Evolutionary conservation across 169 alveolate genomes (phyloP), one percentile per base, ranked within the genome.

Genomic region (Cystoisospora suis): DNA sequence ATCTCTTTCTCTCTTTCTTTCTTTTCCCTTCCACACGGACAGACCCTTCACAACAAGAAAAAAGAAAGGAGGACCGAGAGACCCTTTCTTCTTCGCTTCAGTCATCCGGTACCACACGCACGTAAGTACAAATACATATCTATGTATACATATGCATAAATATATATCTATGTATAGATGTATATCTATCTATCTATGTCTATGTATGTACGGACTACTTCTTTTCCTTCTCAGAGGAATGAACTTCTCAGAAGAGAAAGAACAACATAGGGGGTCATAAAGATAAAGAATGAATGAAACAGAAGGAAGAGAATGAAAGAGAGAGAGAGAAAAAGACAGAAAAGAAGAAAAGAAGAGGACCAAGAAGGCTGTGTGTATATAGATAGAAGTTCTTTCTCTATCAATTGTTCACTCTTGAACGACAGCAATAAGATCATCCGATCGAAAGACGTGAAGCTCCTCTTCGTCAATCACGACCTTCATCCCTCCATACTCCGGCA

Each of bases 401-500:
- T n/a, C n/a, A n/a, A 53, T 23, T 72, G 36, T 17, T 72, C 34
- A 72, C 58, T 89, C 89, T 75, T 85, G 72, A 70, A 94, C 86
- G 34, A 94, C 93, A 49, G 97, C 98, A 53, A 96, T 94, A 75
- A 96, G 93, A 90, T 96, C 98, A 53, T 96, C 98, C 89, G 95
- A 96, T 40, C 97, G 89, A 79, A 91, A 96, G 38, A 96, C 96
- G 32, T 94, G 92, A 89, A 92, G 90, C 90, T 94, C 97, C 86
- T 96, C 97, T 53, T 96, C 97, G 86, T 96, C 97, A 45, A 96
- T 87, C 72, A 95, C 95, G 53, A 96, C 81, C 85, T 95, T 94
- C 94, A 96, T 95, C 42, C 98, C 98, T 53, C 98, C 98, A 92
- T 94, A 96, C 94, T 96, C 98, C 17, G 98, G 98, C 36, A 96